Base-by-base conservation (phyloP, 202 grass and related monocot genomes). In the Bolboschoenoplectus hybrid region DNA sequence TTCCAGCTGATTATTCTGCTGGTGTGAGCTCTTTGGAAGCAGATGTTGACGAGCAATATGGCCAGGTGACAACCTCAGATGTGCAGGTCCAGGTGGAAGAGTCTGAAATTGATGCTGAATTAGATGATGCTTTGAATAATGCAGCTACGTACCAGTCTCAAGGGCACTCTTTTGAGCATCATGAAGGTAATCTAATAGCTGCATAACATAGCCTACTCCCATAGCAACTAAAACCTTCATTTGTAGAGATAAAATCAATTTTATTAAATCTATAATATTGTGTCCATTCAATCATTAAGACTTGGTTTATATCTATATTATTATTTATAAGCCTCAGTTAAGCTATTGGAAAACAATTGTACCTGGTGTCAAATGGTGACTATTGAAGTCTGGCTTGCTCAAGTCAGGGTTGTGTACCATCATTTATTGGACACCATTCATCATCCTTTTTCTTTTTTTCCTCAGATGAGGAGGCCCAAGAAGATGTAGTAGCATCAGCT, bases 401-500 rank as follows among this genome's bases (percentile, higher is more conserved):
- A 51, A 70, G 84, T 36, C 16, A 20, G 45, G 63, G 60, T 16
- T 58, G 34, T 78, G 4, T 60, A 80, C 5, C 7, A 60, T 55
- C 14, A 58, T 36, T 80, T 41, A 39, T 57, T 80, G 76, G 16
- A 80, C 32, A 6, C 11, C 57, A 87, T 87, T 53, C 2, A 57
- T 67, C 14, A 67, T 60, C 8, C 7, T 34, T 47, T 62, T 40
- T 62, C 19, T 81, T 38, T 75, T 55, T 78, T 20, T 47, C 46
- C 7, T 80, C 85, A 94, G 92, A 65, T 84, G 93, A 99, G 67
- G 92, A 90, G 74, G 83, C 76, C 79, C 82, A 84, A 75, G 87
- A 50, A 83, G 92, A 94, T 36, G 61, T 35, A 71, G 64, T 88
- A 65, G 87, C 89, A 74, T 65, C 89, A 79, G 84, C 88, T 68